These are phyloP conservation scores for Arthrobotrys megalospora DNA, from an alignment of 2,329 filamentous ascomycete genomes.

Conservation along the genomic window DNA sequence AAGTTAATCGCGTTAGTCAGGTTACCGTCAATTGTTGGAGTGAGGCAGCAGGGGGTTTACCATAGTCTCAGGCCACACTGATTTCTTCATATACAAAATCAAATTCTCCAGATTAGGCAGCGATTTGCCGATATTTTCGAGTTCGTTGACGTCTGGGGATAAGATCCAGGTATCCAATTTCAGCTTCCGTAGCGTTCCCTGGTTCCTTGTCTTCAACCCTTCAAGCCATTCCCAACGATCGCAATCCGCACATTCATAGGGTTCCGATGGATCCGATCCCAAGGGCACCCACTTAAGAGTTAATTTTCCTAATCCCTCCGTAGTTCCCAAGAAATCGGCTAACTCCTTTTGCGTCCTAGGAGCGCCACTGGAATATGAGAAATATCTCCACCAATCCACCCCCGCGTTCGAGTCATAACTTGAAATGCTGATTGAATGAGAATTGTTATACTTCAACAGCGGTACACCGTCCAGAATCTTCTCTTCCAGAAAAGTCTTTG, in stretches of 20 bases:
- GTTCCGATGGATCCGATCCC: not conserved
- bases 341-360: conserved; percentile 8
- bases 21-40: not conserved
- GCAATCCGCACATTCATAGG: not conserved
- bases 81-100: not conserved
- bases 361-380: not conserved
- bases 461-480: not conserved
- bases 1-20: not conserved
- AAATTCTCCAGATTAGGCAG: conserved; percentile 10
- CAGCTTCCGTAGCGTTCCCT: conserved; percentile 10
- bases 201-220: conserved; percentile 5
- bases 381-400: conserved; percentile 2
- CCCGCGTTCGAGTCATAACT: not conserved
- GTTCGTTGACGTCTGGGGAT: not conserved
- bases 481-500: not conserved
- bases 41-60: not conserved
- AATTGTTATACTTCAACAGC: not conserved
- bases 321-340: conserved; percentile 10
- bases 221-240: conserved; percentile 13
- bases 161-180: conserved; percentile 2
- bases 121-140: conserved; percentile 1
- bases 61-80: conserved; percentile 6
- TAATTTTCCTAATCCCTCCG: not conserved
- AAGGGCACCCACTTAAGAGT: conserved; percentile 5
- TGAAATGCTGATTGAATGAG: not conserved